Evolutionary conservation across 306 rosid species (phyloP).

Genomic region (Quercus wislizeni): DNA sequence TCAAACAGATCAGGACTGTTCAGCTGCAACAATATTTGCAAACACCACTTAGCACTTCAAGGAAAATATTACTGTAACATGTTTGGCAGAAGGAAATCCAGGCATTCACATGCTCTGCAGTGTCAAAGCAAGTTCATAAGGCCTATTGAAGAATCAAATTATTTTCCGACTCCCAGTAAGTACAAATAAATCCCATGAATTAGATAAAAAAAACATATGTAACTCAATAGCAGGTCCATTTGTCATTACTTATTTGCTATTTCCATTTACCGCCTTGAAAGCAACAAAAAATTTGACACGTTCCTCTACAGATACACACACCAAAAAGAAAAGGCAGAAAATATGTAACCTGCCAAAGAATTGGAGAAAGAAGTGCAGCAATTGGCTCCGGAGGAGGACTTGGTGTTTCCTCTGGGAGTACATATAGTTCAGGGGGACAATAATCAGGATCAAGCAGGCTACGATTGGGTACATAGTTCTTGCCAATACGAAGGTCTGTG

Average conservation of each 20-base stretch:
- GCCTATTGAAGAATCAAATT: neutral
- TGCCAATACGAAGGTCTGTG: constrained; percentile 88
- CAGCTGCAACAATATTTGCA: constrained; percentile 57
- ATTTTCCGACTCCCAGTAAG: neutral
- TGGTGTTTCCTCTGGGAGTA: constrained; percentile 92
- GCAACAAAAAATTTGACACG: neutral
- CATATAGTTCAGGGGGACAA: constrained; percentile 89
- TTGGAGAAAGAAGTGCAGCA: constrained; percentile 87
- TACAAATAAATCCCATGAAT: neutral
- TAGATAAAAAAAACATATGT: neutral
- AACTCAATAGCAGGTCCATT: neutral
- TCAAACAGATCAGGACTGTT: constrained; percentile 96
- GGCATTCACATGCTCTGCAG: constrained; percentile 4
- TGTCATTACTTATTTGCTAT: neutral
- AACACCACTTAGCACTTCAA: constrained; percentile 27
- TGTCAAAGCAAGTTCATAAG: constrained; percentile 10
- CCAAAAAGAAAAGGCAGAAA: constrained; percentile 17
- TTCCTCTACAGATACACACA: neutral
- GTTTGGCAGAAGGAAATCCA: neutral
- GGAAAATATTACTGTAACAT: neutral
- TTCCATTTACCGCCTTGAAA: neutral
- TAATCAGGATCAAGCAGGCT: constrained; percentile 81
- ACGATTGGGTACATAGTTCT: constrained; percentile 71
- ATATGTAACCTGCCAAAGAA: constrained; percentile 82
- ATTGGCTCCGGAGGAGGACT: constrained; percentile 91